Evolutionary conservation across 495 filamentous ascomycete genomes (phyloP).

Genomic region (Penicillium simplicissimum): DNA sequence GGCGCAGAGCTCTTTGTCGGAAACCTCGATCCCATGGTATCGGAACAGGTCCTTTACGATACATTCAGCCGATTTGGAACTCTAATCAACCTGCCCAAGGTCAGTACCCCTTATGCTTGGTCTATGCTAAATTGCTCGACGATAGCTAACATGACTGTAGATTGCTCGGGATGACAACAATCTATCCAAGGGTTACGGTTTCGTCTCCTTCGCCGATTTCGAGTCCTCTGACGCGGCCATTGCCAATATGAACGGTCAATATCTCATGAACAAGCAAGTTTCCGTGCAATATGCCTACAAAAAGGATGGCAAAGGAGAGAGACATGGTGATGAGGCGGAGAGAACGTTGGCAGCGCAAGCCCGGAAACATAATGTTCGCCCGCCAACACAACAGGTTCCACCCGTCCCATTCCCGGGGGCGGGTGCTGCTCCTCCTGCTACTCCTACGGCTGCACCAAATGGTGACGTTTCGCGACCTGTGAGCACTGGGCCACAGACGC

Average conservation of each 20-base stretch:
- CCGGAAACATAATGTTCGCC: constrained; percentile 88
- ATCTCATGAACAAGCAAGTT: constrained; percentile 93
- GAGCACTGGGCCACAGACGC: constrained; percentile 33
- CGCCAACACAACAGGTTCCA: constrained; percentile 60
- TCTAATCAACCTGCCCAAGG: constrained; percentile 80
- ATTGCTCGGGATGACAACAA: constrained; percentile 90
- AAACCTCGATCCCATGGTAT: constrained; percentile 91
- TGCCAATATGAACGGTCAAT: constrained; percentile 92
- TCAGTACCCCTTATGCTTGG: constrained; percentile 13
- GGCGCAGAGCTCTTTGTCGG: constrained; percentile 97
- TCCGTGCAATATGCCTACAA: constrained; percentile 98
- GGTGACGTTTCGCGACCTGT: constrained; percentile 48
- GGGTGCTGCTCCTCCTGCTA: constrained; percentile 40
- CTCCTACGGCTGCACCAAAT: constrained; percentile 57
- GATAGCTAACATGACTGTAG: constrained; percentile 34
- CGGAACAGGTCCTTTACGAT: constrained; percentile 96
- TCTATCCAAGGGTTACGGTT: constrained; percentile 94
- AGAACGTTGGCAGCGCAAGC: constrained; percentile 89
- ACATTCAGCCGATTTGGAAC: constrained; percentile 94
- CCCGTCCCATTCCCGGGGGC: constrained; percentile 43
- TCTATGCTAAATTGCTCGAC: neutral
- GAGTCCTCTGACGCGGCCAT: constrained; percentile 93
- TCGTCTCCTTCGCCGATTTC: constrained; percentile 91
- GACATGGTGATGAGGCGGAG: constrained; percentile 94
- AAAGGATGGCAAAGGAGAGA: constrained; percentile 96